A percentile compares a stretch with the other conserved stretches of the same genome.
phyloP scores from a whole-genome alignment of 2,329 filamentous ascomycete genomes.

The Hypoxylon sp. region DNA sequence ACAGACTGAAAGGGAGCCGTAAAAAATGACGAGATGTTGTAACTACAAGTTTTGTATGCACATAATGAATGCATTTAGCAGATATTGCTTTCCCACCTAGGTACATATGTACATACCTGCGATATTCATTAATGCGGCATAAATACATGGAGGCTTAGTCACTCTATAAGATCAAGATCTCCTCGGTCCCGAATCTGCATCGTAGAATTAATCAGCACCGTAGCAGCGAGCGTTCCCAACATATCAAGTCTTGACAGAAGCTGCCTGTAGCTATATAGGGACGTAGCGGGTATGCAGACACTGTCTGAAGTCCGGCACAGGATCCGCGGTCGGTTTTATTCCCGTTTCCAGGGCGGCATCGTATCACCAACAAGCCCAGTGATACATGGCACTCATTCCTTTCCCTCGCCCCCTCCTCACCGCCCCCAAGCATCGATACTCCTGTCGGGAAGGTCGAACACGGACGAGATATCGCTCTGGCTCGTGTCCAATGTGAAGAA shows the following conservation, averaged over 20 bases:
- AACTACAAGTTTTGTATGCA: no score
- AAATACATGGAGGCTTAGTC: not conserved
- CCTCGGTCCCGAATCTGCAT: not conserved
- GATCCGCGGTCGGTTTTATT: not conserved
- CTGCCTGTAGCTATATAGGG: no score
- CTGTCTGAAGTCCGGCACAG: no score
- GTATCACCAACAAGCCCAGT: slow-evolving; percentile 31
- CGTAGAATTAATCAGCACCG: not conserved
- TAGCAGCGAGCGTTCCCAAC: not conserved
- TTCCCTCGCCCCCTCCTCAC: no score
- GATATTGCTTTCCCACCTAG: no score
- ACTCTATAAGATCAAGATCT: not conserved
- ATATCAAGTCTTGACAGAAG: not conserved
- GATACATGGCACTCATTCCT: slow-evolving; percentile 27
- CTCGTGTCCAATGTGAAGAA: slow-evolving; percentile 9
- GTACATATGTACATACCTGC: no score
- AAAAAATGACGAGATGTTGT: no score
- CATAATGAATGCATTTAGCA: no score
- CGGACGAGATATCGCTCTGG: no score
- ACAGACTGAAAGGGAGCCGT: not conserved
- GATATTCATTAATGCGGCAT: no score
- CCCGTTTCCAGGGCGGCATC: slow-evolving; percentile 13
- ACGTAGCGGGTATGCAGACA: no score
- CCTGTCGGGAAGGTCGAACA: no score
- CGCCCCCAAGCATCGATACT: not conserved